Evolutionary conservation across 2,329 filamentous ascomycete genomes (phyloP).

Genomic region (Spiromastix sp.): DNA sequence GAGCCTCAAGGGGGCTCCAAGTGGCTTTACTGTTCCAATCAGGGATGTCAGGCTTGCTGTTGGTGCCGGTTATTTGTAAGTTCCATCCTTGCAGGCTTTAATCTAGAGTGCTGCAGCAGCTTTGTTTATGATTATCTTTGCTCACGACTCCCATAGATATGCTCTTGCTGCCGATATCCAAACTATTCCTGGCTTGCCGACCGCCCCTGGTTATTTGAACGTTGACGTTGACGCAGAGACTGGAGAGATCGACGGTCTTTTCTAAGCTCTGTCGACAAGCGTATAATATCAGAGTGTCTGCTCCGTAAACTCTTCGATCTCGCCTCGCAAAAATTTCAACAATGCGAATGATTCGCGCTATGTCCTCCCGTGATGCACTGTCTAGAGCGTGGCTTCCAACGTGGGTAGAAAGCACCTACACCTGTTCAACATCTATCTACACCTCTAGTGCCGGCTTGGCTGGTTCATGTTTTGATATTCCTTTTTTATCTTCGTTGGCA

Average conservation of each 20-base stretch:
- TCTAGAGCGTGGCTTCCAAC: too few species aligned
- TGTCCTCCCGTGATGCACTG: too few species aligned
- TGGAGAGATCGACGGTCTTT: slow-evolving; percentile 80
- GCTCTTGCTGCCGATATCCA: slow-evolving; percentile 95
- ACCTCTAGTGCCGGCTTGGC: too few species aligned
- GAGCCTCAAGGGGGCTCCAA: slow-evolving; percentile 85
- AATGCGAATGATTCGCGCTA: too few species aligned
- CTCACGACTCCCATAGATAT: slow-evolving; percentile 49
- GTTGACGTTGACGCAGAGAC: slow-evolving; percentile 74
- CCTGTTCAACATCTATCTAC: too few species aligned
- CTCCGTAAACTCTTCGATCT: too few species aligned
- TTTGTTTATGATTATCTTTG: slow-evolving; percentile 7
- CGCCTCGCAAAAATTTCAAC: too few species aligned
- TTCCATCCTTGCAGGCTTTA: slow-evolving; percentile 13
- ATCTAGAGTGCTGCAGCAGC: background rate
- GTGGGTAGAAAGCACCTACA: too few species aligned
- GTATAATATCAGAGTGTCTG: too few species aligned
- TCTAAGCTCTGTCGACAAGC: slow-evolving; percentile 47
- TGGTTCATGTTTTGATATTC: too few species aligned
- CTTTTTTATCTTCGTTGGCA: too few species aligned
- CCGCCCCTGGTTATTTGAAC: slow-evolving; percentile 89
- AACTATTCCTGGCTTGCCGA: slow-evolving; percentile 92
- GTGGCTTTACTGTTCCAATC: slow-evolving; percentile 89
- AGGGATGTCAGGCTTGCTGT: slow-evolving; percentile 88
- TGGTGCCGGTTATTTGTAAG: slow-evolving; percentile 82